These are phyloP conservation scores for Telfairia occidentalis DNA, from an alignment of 331 rosid species.

Conservation along the genomic window DNA sequence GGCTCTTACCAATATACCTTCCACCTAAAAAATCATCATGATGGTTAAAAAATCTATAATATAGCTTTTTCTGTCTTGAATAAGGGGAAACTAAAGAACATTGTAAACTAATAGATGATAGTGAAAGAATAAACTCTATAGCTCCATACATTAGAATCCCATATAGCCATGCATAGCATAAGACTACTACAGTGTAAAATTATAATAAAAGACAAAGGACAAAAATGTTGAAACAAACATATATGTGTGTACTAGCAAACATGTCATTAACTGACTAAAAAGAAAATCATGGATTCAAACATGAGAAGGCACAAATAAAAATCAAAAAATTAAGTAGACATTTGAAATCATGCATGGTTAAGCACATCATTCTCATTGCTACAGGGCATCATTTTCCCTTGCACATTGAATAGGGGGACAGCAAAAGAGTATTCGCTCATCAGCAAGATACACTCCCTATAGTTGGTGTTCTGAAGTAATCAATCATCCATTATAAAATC, in stretches of 20 bases:
- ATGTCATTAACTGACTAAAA: background rate
- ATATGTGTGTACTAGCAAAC: background rate
- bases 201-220: background rate
- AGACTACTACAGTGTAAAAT: background rate
- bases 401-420: background rate
- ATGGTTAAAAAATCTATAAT: background rate
- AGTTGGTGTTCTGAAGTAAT: background rate
- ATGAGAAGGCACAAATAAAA: background rate
- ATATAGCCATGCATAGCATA: background rate
- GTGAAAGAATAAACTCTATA: background rate
- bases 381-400: background rate
- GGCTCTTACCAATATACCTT: constrained; percentile 81
- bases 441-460: background rate
- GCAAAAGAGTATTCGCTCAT: background rate
- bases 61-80: background rate
- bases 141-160: background rate
- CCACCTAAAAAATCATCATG: constrained; percentile 39
- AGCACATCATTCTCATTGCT: background rate
- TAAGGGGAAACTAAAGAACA: background rate
- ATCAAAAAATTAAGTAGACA: background rate
- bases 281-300: background rate
- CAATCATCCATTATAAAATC: background rate
- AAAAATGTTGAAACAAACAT: background rate
- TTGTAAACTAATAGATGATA: background rate
- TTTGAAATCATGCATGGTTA: background rate